Conservation (phyloP, 2,329 filamentous ascomycete species). For the Onygenales sp. region DNA sequence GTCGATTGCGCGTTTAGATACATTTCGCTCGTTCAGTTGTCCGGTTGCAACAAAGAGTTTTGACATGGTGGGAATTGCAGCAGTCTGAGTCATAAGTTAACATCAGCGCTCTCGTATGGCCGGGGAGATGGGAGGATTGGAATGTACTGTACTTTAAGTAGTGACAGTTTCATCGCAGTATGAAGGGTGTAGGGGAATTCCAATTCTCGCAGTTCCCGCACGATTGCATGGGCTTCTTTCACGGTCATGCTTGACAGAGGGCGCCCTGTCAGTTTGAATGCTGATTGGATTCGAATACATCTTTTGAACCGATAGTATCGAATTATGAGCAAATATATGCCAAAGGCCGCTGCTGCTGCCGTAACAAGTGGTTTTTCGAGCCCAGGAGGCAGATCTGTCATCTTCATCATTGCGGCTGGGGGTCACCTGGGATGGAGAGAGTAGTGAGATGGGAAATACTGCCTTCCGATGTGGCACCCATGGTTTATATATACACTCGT, state of each 20-base stretch:
- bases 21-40: conserved; percentile 33
- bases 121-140: neutral
- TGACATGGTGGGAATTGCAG: conserved; percentile 42
- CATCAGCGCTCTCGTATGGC: neutral
- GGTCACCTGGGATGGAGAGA: too few relatives aligned
- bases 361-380: neutral
- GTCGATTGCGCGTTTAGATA: conserved; percentile 40
- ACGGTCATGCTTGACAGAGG: conserved; percentile 22
- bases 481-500: too few relatives aligned
- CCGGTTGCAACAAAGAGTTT: conserved; percentile 36
- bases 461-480: too few relatives aligned
- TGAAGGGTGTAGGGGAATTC: conserved; percentile 23
- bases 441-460: too few relatives aligned
- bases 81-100: conserved; percentile 23
- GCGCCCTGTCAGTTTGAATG: neutral
- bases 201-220: conserved; percentile 19
- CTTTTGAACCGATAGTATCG: neutral
- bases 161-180: conserved; percentile 17
- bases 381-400: neutral
- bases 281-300: neutral
- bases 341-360: neutral
- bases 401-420: neutral
- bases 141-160: conserved; percentile 19
- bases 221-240: conserved; percentile 20
- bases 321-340: neutral